These are phyloP conservation scores for Globisporangium yorkense DNA, from an alignment of 352 stramenopile genomes.

Conservation along the genomic window DNA sequence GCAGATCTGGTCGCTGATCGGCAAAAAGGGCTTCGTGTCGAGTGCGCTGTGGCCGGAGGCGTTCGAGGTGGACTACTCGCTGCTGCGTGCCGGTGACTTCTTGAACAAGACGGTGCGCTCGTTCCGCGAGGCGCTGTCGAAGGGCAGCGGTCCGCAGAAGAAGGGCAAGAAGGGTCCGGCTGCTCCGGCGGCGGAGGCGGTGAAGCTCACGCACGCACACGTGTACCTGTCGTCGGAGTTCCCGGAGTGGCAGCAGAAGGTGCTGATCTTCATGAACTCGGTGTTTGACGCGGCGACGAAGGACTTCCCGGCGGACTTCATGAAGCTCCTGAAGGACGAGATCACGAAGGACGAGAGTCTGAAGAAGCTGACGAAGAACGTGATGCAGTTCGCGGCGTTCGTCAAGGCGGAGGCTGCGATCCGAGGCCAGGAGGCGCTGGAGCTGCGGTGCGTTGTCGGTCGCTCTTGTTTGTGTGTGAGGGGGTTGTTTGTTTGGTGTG, in stretches of 20 bases:
- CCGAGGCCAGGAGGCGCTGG: conserved; percentile 90
- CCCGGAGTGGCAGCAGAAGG: conserved; percentile 78
- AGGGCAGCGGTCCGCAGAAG: conserved; percentile 52
- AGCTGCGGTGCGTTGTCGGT: conserved; percentile 62
- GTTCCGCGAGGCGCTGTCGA: conserved; percentile 86
- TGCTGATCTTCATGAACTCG: conserved; percentile 77
- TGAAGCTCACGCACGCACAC: conserved; percentile 86
- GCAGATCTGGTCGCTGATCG: conserved; percentile 90
- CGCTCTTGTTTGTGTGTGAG: conserved; percentile 5
- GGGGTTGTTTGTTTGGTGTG: conserved; percentile 3
- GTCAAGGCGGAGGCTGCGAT: conserved; percentile 92
- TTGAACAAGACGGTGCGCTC: conserved; percentile 88
- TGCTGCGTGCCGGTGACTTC: conserved; percentile 92
- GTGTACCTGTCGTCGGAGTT: conserved; percentile 86
- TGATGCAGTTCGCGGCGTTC: conserved; percentile 97
- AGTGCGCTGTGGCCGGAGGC: conserved; percentile 83
- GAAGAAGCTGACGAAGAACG: conserved; percentile 91
- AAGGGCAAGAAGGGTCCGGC: conserved; percentile 90
- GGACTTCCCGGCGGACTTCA: conserved; percentile 77
- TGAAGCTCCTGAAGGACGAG: conserved; percentile 82
- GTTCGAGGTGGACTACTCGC: conserved; percentile 88
- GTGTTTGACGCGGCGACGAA: conserved; percentile 57
- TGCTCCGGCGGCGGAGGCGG: conserved; percentile 51
- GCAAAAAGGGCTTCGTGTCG: conserved; percentile 90
- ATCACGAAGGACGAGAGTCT: conserved; percentile 70